Evolutionary conservation across 805 yeast species (phyloP).

Genomic region (Barnettozyma vustinii): DNA sequence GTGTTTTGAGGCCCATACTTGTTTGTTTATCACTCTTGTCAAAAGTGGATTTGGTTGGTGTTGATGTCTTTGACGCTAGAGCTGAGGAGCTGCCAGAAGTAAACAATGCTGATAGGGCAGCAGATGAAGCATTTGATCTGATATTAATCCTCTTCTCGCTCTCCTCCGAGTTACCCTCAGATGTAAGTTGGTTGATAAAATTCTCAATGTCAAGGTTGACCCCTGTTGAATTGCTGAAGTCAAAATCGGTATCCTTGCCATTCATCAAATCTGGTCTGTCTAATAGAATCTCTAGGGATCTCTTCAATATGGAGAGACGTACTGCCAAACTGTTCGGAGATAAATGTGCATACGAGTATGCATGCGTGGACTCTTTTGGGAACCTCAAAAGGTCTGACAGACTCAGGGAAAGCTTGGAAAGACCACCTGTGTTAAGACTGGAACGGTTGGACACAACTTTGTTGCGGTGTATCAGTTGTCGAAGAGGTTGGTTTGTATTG

Average conservation of each 20-base stretch:
- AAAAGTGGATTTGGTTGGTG: background rate
- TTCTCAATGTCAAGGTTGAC: slow-evolving; percentile 23
- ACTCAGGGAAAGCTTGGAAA: slow-evolving; percentile 26
- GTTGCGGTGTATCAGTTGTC: background rate
- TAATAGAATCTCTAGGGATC: slow-evolving; percentile 69
- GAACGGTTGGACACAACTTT: background rate
- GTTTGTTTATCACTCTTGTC: slow-evolving; percentile 5
- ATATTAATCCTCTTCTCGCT: slow-evolving; percentile 22
- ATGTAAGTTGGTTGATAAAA: slow-evolving; percentile 20
- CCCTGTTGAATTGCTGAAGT: slow-evolving; percentile 7
- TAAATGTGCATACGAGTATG: slow-evolving; percentile 78
- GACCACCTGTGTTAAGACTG: background rate
- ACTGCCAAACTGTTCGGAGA: slow-evolving; percentile 78
- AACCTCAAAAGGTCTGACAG: slow-evolving; percentile 49
- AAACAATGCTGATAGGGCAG: slow-evolving; percentile 33
- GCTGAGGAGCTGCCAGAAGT: slow-evolving; percentile 7
- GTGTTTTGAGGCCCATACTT: slow-evolving; percentile 33
- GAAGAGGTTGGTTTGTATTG: background rate
- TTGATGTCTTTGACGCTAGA: slow-evolving; percentile 1
- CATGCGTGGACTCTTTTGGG: slow-evolving; percentile 76
- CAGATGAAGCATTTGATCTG: slow-evolving; percentile 36
- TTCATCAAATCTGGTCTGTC: slow-evolving; percentile 24
- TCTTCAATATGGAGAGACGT: slow-evolving; percentile 64
- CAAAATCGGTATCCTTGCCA: slow-evolving; percentile 1
- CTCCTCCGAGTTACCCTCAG: slow-evolving; percentile 7